Evolutionary conservation across 345 rosid genomes (phyloP), one percentile per base, ranked within the genome.

Genomic region (Euclidium syriacum): DNA sequence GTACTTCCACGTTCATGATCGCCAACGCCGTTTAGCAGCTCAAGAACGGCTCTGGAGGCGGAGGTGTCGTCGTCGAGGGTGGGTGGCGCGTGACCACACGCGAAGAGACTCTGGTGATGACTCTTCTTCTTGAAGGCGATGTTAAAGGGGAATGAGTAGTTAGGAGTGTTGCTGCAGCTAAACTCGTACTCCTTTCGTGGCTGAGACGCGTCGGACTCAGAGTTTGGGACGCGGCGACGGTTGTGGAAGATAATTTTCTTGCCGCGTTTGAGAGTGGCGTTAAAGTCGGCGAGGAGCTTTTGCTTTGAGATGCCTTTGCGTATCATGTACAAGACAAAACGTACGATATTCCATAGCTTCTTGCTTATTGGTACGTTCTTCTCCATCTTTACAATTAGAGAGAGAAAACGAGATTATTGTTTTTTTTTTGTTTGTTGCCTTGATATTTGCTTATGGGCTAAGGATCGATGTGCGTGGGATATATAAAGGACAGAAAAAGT

Each of bases 161-260:
- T 71, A 14, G 98, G 97, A 50, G 91, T 92, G 83, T 76, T 81
- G 75, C 81, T 85, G 81, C 95, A 92, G 87, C 98, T 87, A 85
- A 92, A 89, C 80, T 92, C 97, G 69, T 92, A 92, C 55, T 87
- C 95, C 5, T 56, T 52, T 15, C 30, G 38, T 7, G 36, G 17
- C 0, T 46, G 52, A 14, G 24, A 68, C 58, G 4, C 7, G 7
- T 39, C 2, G 65, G 10, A 2, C 60, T 50, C 16, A 42, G 44
- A 0, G 35, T 14, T 18, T 25, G 64, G 54, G 50, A 42, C 56
- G 53, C 65, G 66, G 73, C 67, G 74, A 57, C 76, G 73, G 77
- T 77, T 78, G 75, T 72, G 76, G 86, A 76, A 80, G 60, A 88
- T 77, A 72, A 88, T 85, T 69, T 80, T 82, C 74, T 89, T 86